These are phyloP conservation scores for Suhomyces pyralidae DNA, from an alignment of 805 yeast species.

Conservation along the genomic window DNA sequence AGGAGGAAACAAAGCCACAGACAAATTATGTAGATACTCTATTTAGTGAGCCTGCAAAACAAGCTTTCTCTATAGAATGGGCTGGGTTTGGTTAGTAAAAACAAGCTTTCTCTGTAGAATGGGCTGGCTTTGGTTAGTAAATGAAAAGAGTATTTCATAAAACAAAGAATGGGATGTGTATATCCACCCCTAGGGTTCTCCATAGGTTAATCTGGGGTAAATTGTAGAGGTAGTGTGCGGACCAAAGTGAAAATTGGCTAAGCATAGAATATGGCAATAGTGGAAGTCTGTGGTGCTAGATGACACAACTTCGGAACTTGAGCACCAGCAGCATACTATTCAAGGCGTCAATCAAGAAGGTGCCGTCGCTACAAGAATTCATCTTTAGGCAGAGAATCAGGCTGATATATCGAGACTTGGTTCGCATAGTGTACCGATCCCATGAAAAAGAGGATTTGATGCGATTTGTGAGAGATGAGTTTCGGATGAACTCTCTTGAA, in stretches of 20 bases:
- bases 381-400: slow-evolving; percentile 34
- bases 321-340: not conserved
- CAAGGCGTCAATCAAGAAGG: slow-evolving; percentile 1
- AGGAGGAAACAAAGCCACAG: slow-evolving; percentile 4
- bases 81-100: slow-evolving; percentile 95
- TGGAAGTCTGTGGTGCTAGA: not conserved
- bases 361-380: slow-evolving; percentile 33
- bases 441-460: slow-evolving; percentile 37
- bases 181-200: too few species aligned
- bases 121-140: too few species aligned
- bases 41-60: slow-evolving; percentile 23
- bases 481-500: slow-evolving; percentile 22
- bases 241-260: not conserved
- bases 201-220: not conserved
- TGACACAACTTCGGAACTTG: not conserved
- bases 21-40: slow-evolving; percentile 2
- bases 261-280: not conserved
- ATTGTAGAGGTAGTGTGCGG: not conserved
- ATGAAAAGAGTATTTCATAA: too few species aligned
- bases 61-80: slow-evolving; percentile 84
- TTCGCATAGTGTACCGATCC: slow-evolving; percentile 31
- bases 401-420: slow-evolving; percentile 31
- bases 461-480: slow-evolving; percentile 32
- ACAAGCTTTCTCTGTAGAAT: too few species aligned
- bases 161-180: too few species aligned